Base-by-base conservation (phyloP, 805 yeast species). In the Yarrowia keelungensis region DNA sequence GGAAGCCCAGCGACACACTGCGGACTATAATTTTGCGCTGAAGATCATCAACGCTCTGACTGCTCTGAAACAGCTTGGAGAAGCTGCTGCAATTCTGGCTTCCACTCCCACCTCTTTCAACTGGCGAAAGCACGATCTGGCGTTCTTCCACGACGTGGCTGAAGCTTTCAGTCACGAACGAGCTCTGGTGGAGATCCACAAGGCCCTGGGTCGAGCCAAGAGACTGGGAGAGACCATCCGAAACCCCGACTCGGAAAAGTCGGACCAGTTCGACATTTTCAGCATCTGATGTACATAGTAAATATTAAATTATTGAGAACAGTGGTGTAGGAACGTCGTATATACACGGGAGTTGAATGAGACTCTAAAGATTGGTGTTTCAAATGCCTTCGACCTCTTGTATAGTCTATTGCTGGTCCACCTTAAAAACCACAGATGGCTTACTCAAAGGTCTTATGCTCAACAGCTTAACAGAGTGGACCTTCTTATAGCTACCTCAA, bases 1-100 rank as follows among this genome's bases (percentile, higher is more conserved):
- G 2, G 42, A 49, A 15, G 56, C 47, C 0, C 47, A 8, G 19
- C 56, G 38, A 22, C 19, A 47, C 12, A 12, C 47, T 4, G 54
- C 67, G 5, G 67, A 62, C 39, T 62, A 62, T 56, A 62, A 62
- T 12, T 62, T 62, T 49, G 67, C 67, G 9, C 19, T 39, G n/a
- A 62, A 62, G 39, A 62, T 62, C 16, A 62, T 62, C 56, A 62
- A 62, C 46, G 67, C 67, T 39, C 39, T 62, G 51, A 47, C 67
- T 2, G 35, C 56, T 15, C 56, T 62, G 14, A 47, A 49, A 39
- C 67, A 38, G 46, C 56, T 49, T 1, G 47, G 56, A 22, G 67
- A 62, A 14, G 54, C 67, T n/a, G 39, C 56, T 12, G 38, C 56
- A 2, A 62, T 62, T 26, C 56, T 62, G 39, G 15, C 39, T 3